A percentile compares a stretch with the other conserved stretches of the same genome.
Conservation (phyloP, 2,329 filamentous ascomycete species). For the Byssochlamys sp. region DNA sequence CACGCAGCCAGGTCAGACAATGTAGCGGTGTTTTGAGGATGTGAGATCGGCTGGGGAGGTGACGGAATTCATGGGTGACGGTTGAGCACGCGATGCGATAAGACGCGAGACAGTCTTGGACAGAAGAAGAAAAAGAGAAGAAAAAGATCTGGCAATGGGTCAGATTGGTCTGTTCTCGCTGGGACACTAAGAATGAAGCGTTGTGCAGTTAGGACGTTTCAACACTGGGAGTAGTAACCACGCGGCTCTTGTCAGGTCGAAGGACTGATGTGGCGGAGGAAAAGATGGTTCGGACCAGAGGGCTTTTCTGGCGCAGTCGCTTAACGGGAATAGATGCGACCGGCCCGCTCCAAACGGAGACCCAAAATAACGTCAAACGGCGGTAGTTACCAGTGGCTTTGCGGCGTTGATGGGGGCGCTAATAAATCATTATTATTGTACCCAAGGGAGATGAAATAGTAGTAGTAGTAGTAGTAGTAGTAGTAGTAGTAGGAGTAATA, state of each 20-base stretch:
- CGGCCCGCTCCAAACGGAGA: neutral
- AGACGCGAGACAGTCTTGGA: neutral
- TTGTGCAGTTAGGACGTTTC: neutral
- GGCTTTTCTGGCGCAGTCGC: neutral
- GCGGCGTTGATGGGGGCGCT: neutral
- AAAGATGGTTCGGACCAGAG: neutral
- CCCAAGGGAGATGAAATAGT: no score
- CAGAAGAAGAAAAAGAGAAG: neutral
- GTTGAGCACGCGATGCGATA: neutral
- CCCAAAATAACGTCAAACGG: neutral
- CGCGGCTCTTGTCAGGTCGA: neutral
- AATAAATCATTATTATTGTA: no score
- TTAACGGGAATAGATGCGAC: neutral
- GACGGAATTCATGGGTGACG: conserved; percentile 1
- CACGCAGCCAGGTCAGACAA: conserved; percentile 2
- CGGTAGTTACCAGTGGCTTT: neutral
- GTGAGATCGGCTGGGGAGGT: neutral
- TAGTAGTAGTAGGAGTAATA: no score
- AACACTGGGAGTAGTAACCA: neutral
- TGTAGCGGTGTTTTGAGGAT: neutral
- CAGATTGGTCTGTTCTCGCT: neutral
- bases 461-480: no score
- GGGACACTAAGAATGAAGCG: neutral
- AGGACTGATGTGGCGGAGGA: neutral
- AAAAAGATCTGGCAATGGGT: neutral